Percentiles rank a stretch among this genome's conserved stretches.
These are phyloP conservation scores for Candida awuae DNA, from an alignment of 805 yeast genomes.

Conservation along the genomic window DNA sequence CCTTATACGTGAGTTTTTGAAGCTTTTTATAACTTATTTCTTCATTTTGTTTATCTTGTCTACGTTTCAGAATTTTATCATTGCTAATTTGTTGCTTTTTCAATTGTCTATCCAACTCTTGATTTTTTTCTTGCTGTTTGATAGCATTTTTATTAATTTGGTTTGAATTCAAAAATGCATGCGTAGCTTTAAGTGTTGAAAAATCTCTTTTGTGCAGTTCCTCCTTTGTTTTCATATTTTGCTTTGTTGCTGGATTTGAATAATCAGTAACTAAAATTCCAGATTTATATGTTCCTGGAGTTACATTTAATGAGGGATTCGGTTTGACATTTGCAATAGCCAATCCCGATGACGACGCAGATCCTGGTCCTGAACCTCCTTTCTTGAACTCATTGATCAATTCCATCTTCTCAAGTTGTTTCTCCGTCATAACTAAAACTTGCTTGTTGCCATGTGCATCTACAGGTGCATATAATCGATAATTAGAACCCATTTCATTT, in stretches of 20 bases:
- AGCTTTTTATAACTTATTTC: constrained; percentile 2
- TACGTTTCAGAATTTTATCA: constrained; percentile 3
- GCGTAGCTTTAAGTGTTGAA: constrained; percentile 34
- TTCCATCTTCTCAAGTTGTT: constrained; percentile 10
- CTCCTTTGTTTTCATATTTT: constrained; percentile 9
- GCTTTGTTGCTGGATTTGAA: constrained; percentile 10
- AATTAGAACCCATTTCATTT: constrained; percentile 65
- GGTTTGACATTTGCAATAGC: constrained; percentile 1
- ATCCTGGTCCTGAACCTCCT: no score
- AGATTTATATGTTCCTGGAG: neutral
- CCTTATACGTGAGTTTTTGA: neutral
- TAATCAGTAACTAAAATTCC: constrained; percentile 12
- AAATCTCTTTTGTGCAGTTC: constrained; percentile 25
- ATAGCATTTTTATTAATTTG: constrained; percentile 42
- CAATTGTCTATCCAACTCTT: constrained; percentile 31
- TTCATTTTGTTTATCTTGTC: constrained; percentile 3
- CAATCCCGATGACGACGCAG: no score
- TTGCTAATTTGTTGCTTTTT: constrained; percentile 26
- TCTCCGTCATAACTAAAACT: constrained; percentile 27
- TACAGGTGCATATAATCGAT: constrained; percentile 47
- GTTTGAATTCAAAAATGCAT: constrained; percentile 44
- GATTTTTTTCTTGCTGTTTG: constrained; percentile 32
- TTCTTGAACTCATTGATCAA: constrained; percentile 15
- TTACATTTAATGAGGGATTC: neutral
- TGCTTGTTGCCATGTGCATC: constrained; percentile 36